A percentile compares a stretch with the other conserved stretches of the same genome.
phyloP scores from a whole-genome alignment of 2,329 filamentous ascomycete species.

The Penicillium sp. region DNA sequence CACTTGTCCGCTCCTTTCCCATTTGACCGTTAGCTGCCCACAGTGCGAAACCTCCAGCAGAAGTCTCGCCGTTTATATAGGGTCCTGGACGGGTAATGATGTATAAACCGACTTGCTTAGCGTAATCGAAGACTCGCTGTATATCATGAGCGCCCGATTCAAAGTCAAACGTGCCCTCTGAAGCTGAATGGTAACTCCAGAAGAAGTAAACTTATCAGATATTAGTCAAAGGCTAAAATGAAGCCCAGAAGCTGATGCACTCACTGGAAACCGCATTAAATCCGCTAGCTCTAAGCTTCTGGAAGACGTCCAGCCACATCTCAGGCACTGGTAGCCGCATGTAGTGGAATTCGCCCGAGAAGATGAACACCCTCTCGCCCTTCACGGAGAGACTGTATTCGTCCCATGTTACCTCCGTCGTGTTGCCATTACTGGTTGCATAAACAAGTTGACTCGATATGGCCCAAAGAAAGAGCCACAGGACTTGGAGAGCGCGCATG shows the following conservation, averaged over 20 bases:
- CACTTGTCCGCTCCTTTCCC: constrained; percentile 45
- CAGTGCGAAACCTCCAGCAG: constrained; percentile 47
- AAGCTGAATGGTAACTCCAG: constrained; percentile 32
- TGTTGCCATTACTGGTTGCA: constrained; percentile 43
- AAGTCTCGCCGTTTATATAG: constrained; percentile 55
- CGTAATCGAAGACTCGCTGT: constrained; percentile 52
- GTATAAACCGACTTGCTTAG: constrained; percentile 54
- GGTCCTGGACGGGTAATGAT: constrained; percentile 54
- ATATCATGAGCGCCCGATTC: constrained; percentile 53
- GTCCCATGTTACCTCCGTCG: constrained; percentile 53
- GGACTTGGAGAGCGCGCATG: constrained; percentile 21
- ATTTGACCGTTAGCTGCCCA: constrained; percentile 51
- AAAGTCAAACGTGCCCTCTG: constrained; percentile 47
- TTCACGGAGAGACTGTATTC: constrained; percentile 53
- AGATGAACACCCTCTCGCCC: constrained; percentile 50
- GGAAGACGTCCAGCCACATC: constrained; percentile 56
- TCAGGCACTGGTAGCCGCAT: constrained; percentile 55
- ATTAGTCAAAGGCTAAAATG: neutral
- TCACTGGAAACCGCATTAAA: constrained; percentile 52
- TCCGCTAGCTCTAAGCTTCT: constrained; percentile 55
- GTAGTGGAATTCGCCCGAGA: constrained; percentile 56
- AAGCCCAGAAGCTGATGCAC: neutral
- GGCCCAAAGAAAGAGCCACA: constrained; percentile 17
- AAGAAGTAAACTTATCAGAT: constrained; percentile 29
- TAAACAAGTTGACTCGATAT: constrained; percentile 7